phyloP scores from a whole-genome alignment of 768 basidiomycete genomes.

The Russula brevipes region DNA sequence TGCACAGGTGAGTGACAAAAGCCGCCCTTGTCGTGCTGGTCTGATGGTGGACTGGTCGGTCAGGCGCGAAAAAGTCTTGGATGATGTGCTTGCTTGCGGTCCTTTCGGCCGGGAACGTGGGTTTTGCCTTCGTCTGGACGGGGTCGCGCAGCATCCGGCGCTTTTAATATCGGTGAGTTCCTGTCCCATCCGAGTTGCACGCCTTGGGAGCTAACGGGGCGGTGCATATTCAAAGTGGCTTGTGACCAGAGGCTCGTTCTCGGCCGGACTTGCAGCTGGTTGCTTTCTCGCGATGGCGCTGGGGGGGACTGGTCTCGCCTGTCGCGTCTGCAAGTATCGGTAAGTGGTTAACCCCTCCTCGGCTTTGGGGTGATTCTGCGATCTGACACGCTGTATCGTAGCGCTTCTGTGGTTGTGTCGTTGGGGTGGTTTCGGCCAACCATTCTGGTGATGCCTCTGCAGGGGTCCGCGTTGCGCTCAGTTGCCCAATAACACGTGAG shows the following conservation, averaged over 20 bases:
- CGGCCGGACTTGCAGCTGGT: slow-evolving; percentile 7
- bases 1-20: not conserved
- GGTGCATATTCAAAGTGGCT: not conserved
- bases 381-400: not conserved
- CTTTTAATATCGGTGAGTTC: not conserved
- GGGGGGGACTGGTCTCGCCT: not conserved
- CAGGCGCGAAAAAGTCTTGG: slow-evolving; percentile 9
- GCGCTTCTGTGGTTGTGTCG: slow-evolving; percentile 1
- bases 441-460: not conserved
- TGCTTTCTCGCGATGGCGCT: not conserved
- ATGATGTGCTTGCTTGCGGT: slow-evolving; percentile 1
- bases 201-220: not conserved
- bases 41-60: not conserved
- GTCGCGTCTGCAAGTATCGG: slow-evolving; percentile 13
- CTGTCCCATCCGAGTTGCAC: not conserved
- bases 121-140: slow-evolving; percentile 1
- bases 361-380: no score
- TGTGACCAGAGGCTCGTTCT: slow-evolving; percentile 1
- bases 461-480: not conserved
- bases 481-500: not conserved
- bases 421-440: slow-evolving; percentile 8
- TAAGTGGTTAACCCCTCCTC: not conserved
- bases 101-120: slow-evolving; percentile 17
- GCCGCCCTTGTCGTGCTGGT: not conserved
- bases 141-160: not conserved